Percentiles rank a stretch among this genome's conserved stretches.
Conservation (phyloP, 73 alveolate species). For the Breviolum minutum region DNA sequence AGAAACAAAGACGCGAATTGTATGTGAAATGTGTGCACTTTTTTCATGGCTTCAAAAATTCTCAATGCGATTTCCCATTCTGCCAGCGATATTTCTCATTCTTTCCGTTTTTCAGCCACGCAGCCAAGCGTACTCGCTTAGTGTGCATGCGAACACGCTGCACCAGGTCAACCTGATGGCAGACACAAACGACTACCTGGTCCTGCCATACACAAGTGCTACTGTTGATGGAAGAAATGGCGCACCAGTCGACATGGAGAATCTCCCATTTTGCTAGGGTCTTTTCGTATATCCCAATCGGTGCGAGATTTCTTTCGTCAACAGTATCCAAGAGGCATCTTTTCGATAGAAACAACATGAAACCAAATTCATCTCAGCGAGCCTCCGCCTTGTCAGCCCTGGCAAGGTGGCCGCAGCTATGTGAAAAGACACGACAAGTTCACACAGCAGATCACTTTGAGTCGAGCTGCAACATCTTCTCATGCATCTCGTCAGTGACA, state of each 20-base stretch:
- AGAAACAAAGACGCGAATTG: neutral
- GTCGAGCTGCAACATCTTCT: constrained; percentile 13
- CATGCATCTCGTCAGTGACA: constrained; percentile 60
- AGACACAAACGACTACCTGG: neutral
- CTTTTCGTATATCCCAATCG: too few relatives aligned
- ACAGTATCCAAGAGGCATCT: too few relatives aligned
- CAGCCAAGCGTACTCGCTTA: constrained; percentile 10
- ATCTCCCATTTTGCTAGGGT: too few relatives aligned
- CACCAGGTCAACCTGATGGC: constrained; percentile 20
- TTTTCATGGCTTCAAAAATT: too few relatives aligned
- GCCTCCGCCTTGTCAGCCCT: constrained; percentile 59
- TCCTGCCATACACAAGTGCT: neutral
- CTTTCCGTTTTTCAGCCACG: neutral
- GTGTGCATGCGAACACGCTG: constrained; percentile 59
- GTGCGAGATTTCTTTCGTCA: too few relatives aligned
- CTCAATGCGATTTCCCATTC: too few relatives aligned
- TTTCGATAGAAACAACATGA: neutral
- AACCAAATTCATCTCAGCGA: neutral
- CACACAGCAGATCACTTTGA: neutral
- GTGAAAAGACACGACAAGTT: neutral
- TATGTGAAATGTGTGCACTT: neutral
- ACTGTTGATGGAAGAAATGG: neutral
- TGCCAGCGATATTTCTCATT: too few relatives aligned
- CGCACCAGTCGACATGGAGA: too few relatives aligned
- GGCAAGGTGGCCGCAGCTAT: neutral